Conservation (phyloP, 2,329 filamentous ascomycete species). For the Nemania bipapillata region DNA sequence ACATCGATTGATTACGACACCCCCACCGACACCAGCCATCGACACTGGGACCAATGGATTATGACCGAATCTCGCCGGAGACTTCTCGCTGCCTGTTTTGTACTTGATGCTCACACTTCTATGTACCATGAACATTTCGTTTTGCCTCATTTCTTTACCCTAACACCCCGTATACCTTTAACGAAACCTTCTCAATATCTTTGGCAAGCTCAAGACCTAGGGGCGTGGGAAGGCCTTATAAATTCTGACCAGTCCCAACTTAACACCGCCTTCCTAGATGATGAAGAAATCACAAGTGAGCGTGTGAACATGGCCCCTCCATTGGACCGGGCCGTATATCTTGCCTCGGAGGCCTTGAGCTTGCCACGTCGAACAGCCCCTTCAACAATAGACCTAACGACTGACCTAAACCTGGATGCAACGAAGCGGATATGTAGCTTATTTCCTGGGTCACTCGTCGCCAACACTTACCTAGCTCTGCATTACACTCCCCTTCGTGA, state of each 20-base stretch:
- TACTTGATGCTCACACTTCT: conserved; percentile 66
- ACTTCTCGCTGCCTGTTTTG: conserved; percentile 66
- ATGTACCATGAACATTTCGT: conserved; percentile 64
- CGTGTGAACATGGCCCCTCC: conserved; percentile 50
- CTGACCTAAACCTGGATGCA: conserved; percentile 38
- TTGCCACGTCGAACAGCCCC: conserved; percentile 40
- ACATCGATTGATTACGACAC: conserved; percentile 42
- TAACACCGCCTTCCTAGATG: conserved; percentile 47
- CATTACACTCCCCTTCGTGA: conserved; percentile 68
- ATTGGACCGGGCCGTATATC: conserved; percentile 47
- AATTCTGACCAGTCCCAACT: conserved; percentile 40
- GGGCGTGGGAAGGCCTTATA: conserved; percentile 59
- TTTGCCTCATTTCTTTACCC: conserved; percentile 52
- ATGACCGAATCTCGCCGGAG: conserved; percentile 63
- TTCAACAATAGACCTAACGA: conserved; percentile 39
- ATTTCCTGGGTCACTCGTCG: conserved; percentile 59
- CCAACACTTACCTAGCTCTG: conserved; percentile 66
- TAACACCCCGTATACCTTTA: conserved; percentile 59
- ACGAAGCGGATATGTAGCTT: conserved; percentile 53
- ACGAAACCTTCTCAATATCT: conserved; percentile 57
- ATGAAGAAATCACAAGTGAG: conserved; percentile 53
- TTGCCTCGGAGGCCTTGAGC: conserved; percentile 48
- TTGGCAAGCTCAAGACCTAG: conserved; percentile 61
- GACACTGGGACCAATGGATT: conserved; percentile 65
- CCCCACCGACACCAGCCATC: conserved; percentile 45